Conservation (phyloP, 306 rosid species). For the Lathyrus aphaca region DNA sequence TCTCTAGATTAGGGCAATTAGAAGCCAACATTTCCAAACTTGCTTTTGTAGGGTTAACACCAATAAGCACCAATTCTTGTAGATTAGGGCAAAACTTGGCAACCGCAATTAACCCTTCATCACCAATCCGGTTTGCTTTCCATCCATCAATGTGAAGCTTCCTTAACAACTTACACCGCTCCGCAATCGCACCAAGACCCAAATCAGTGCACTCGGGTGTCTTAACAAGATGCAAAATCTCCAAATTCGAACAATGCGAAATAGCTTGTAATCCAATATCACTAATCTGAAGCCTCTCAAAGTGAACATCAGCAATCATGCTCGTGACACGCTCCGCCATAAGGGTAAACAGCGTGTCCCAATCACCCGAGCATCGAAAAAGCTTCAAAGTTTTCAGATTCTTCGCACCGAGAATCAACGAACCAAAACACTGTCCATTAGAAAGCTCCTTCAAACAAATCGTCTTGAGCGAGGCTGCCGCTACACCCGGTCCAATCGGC, state of each 20-base stretch:
- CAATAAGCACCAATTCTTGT: constrained; percentile 88
- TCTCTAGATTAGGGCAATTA: constrained; percentile 82
- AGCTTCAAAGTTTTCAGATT: constrained; percentile 81
- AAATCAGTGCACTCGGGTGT: constrained; percentile 86
- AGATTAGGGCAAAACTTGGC: constrained; percentile 80
- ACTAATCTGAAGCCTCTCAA: constrained; percentile 87
- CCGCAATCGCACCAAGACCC: constrained; percentile 73
- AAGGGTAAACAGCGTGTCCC: constrained; percentile 77
- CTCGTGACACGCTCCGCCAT: constrained; percentile 47
- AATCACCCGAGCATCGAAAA: constrained; percentile 88
- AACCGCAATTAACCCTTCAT: constrained; percentile 77
- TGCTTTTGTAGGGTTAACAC: constrained; percentile 79
- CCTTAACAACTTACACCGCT: constrained; percentile 77
- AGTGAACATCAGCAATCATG: constrained; percentile 80
- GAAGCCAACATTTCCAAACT: constrained; percentile 85
- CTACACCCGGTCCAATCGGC: constrained; percentile 82
- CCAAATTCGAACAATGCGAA: constrained; percentile 68
- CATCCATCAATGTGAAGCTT: constrained; percentile 97
- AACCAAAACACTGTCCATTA: constrained; percentile 90
- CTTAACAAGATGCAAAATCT: constrained; percentile 91
- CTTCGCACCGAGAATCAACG: constrained; percentile 78
- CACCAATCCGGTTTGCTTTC: constrained; percentile 90
- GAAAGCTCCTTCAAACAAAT: constrained; percentile 89
- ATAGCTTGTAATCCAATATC: constrained; percentile 79
- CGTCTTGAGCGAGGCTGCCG: constrained; percentile 61